Base-by-base conservation (phyloP, 805 yeast genomes). In the Ogataea wickerhamii region DNA sequence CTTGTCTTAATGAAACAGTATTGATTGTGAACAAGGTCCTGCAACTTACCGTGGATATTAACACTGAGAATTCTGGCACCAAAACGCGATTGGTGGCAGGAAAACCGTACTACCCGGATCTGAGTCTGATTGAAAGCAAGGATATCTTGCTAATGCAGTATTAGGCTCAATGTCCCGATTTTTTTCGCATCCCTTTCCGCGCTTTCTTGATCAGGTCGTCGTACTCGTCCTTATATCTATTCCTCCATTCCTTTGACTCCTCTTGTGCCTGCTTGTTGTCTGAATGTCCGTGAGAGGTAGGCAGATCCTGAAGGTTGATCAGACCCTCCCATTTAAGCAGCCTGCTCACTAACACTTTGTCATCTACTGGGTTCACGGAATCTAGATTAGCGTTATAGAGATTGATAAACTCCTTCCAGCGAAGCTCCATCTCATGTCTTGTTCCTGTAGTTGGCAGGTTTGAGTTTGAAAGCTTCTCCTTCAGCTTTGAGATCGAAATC, bases 371-470 rank as follows among this genome's bases (percentile, higher is more conserved):
- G 21, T 67, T 69, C 24, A 73, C 64, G 5, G 88, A 73, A 53
- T 87, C 96, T 29, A 80, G 71, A 52, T 87, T 87, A 10, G 95
- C 80, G 54, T 89, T 89, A 78, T 81, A 83, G 8, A 87, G 54
- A 22, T 80, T 76, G 39, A 82, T 77, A 64, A 79, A 89, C 47
- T 88, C 91, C 44, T 77, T 80, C 54, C 84, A 84, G 28, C 98
- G 63, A 14, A 73, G 61, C 43, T 85, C 89, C 49, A 88, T 52
- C 45, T 76, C 80, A 12, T 61, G 62, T 43, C 86, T 67, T 1
- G 81, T 60, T 0, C 97, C 98, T 7, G 56, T 58, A 0, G 77
- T 67, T 0, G 88, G 74, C 5, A 89, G 58, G 11, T 76, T 75
- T 17, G 76, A 55, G 6, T 72, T 67, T 2, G 67, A 36, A 12